phyloP scores from a whole-genome alignment of 495 filamentous ascomycete species.

The Amphirosellinia nigrospora region DNA sequence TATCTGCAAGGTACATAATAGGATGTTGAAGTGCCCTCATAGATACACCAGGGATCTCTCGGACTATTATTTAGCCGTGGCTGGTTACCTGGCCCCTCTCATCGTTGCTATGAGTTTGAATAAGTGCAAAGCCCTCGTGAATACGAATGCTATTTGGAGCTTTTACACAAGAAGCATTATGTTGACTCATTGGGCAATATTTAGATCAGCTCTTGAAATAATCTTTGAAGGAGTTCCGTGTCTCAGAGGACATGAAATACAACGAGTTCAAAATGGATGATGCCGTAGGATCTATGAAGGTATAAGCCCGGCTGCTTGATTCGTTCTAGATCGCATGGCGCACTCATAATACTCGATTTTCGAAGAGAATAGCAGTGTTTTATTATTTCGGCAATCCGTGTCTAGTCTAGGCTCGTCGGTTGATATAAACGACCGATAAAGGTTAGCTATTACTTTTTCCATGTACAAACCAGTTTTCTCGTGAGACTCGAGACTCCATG shows the following conservation, averaged over 20 bases:
- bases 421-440: neutral
- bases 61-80: no score
- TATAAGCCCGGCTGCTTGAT: neutral
- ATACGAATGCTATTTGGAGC: neutral
- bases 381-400: neutral
- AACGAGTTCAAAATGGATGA: neutral
- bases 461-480: neutral
- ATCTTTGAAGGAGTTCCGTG: neutral
- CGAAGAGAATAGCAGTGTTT: neutral
- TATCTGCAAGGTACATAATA: no score
- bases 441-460: neutral
- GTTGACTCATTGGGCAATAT: neutral
- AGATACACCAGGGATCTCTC: no score
- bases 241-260: neutral
- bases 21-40: no score
- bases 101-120: neutral
- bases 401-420: neutral
- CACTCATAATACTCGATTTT: neutral
- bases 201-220: neutral
- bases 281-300: neutral
- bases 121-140: no score
- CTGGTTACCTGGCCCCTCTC: neutral
- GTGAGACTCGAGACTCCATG: neutral
- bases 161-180: neutral
- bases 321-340: neutral